Percentiles rank a stretch among this genome's conserved stretches.
phyloP scores from a whole-genome alignment of 225 moss, liverwort and hornwort species.

The Pseudoscleropodium purum region DNA sequence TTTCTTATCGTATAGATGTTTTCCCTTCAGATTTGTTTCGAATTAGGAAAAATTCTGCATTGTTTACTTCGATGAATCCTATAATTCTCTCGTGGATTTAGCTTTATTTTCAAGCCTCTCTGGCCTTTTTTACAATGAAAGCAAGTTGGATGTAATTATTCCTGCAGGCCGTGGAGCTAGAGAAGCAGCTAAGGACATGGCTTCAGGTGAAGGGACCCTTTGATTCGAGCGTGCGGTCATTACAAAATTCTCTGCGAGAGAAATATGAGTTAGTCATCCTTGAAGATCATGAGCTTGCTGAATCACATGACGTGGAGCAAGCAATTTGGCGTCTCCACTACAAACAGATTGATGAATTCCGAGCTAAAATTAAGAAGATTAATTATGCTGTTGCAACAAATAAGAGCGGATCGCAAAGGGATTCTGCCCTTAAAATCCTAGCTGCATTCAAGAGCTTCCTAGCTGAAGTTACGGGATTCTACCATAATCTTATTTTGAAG shows the following conservation, averaged over 20 bases:
- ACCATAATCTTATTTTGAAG: slow-evolving; percentile 89
- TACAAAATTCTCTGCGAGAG: slow-evolving; percentile 77
- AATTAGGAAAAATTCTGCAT: neutral
- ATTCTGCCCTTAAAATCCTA: slow-evolving; percentile 60
- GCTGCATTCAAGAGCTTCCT: slow-evolving; percentile 89
- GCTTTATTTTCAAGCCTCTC: neutral
- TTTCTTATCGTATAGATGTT: neutral
- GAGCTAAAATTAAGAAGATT: slow-evolving; percentile 80
- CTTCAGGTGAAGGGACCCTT: slow-evolving; percentile 85
- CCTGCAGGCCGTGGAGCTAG: slow-evolving; percentile 85
- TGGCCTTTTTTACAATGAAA: neutral
- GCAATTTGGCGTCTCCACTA: slow-evolving; percentile 97
- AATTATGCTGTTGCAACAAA: slow-evolving; percentile 59
- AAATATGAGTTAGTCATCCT: slow-evolving; percentile 77
- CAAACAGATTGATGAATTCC: slow-evolving; percentile 95
- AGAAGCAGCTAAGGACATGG: slow-evolving; percentile 75
- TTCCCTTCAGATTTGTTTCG: neutral
- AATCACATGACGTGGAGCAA: slow-evolving; percentile 89
- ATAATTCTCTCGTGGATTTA: neutral
- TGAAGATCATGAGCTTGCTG: slow-evolving; percentile 89
- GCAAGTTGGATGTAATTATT: neutral
- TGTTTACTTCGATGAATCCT: neutral
- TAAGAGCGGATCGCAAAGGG: slow-evolving; percentile 60
- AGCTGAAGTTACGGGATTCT: slow-evolving; percentile 89
- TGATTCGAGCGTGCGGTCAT: slow-evolving; percentile 69